Base-by-base conservation (phyloP, 2,329 filamentous ascomycete genomes). In the Myriosclerotinia curreyana region DNA sequence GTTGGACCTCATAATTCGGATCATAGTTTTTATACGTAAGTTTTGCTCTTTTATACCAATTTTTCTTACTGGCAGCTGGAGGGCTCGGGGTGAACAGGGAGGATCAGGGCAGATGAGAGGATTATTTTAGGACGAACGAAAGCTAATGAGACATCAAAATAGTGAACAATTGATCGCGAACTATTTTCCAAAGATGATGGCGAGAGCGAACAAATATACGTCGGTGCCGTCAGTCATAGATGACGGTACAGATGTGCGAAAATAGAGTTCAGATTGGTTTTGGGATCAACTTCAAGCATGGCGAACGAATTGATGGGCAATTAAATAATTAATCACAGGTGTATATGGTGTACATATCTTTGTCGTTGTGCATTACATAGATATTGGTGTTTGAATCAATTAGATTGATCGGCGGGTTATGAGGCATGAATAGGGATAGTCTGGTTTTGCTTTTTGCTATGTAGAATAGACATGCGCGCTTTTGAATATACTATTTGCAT, bases 21-120 rank as follows among this genome's bases (percentile, higher is more conserved):
- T 62, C 92, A 96, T 76, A 90, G 87, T 71, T 96, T 88, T 74
- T 96, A 95, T 74, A 94, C 88, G 78, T 87, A 77, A 76, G 83
- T 71, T 51, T 66, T 62, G 28, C 36, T 31, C 25, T 53, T 56
- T 15, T 51, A 55, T 59, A 22, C 28, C n/a, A n/a, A 17, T 20
- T 14, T n/a, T 6, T 44, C 1, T 25, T 31, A n/a, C 0, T 28
- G 6, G 36, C 17, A 22, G 4, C 20, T 15, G 4, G 11, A 7
- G 9, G 9, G n/a, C n/a, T n/a, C n/a, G n/a, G n/a, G n/a, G n/a
- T n/a, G n/a, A n/a, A n/a, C n/a, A n/a, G n/a, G 4, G 11, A 7
- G 9, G 9, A 2, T 42, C 3, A 6, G 25, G 22, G 9, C 8
- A 11, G 9, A 40, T 54, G 15, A 17, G 25, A 34, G 17, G 36